Conservation (phyloP, 2,329 filamentous ascomycete genomes). For the Cytospora paraplurivora region DNA sequence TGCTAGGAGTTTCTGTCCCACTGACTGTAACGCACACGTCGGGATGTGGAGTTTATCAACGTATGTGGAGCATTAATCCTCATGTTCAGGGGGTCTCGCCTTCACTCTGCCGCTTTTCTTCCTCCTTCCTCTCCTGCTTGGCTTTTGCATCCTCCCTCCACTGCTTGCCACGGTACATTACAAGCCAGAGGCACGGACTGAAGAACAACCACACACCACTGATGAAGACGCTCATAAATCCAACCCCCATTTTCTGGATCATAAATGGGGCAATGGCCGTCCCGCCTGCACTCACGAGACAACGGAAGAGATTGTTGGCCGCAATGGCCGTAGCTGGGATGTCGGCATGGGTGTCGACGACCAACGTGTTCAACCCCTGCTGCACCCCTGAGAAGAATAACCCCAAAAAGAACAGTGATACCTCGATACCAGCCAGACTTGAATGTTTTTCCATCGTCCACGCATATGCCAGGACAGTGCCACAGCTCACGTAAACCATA, state of each 20-base stretch:
- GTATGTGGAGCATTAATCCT: neutral
- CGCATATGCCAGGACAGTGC: constrained; percentile 31
- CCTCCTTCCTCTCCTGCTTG: constrained; percentile 25
- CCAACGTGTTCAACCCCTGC: constrained; percentile 32
- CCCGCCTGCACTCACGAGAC: constrained; percentile 34
- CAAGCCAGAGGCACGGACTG: constrained; percentile 34
- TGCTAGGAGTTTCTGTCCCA: neutral
- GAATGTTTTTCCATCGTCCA: constrained; percentile 33
- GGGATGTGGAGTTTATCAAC: neutral
- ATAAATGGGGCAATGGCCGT: constrained; percentile 33
- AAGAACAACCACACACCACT: constrained; percentile 32
- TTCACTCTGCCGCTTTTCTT: constrained; percentile 1
- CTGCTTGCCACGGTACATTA: constrained; percentile 32
- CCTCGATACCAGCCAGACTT: constrained; percentile 31
- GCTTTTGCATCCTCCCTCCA: constrained; percentile 31
- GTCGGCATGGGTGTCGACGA: constrained; percentile 31
- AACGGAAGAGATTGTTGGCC: constrained; percentile 33
- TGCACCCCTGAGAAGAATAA: constrained; percentile 30
- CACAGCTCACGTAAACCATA: constrained; percentile 31
- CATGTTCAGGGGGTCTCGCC: neutral
- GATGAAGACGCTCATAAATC: constrained; percentile 33
- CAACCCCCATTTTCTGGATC: constrained; percentile 34
- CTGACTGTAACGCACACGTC: neutral
- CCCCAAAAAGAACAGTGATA: constrained; percentile 33
- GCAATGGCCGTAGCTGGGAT: constrained; percentile 32